These are phyloP conservation scores for Sungouiozyma intestinalis DNA, from an alignment of 805 yeast genomes.

Conservation along the genomic window DNA sequence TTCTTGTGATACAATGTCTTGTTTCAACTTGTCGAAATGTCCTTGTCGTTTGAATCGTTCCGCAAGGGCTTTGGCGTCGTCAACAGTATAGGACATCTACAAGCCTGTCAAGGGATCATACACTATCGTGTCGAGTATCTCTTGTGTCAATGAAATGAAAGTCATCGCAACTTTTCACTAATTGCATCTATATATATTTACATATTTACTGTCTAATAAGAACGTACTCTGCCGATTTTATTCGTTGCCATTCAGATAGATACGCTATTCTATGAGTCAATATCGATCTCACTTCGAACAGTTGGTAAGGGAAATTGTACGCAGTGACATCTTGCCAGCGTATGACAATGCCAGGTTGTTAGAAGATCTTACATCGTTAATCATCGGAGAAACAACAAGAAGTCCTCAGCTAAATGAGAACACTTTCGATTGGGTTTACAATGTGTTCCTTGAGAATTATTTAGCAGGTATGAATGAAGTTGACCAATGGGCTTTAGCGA, in stretches of 20 bases:
- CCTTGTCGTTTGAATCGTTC: slow-evolving; percentile 27
- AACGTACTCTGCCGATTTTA: too few relatives aligned
- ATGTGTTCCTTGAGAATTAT: neutral
- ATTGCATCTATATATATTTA: too few relatives aligned
- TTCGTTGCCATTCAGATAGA: too few relatives aligned
- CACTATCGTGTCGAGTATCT: too few relatives aligned
- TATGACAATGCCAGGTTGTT: neutral
- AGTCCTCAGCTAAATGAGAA: neutral
- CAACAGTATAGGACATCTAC: slow-evolving; percentile 3
- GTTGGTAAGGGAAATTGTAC: neutral
- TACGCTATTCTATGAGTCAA: neutral
- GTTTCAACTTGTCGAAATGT: slow-evolving; percentile 24
- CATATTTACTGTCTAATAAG: too few relatives aligned
- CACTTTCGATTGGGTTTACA: neutral
- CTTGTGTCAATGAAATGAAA: too few relatives aligned
- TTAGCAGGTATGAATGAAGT: neutral
- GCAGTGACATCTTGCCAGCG: neutral
- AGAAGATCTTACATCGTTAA: neutral
- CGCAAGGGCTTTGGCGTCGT: slow-evolving; percentile 20
- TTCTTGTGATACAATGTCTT: slow-evolving; percentile 14
- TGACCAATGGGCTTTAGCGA: neutral
- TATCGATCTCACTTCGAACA: neutral
- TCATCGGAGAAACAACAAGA: neutral
- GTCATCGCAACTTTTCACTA: too few relatives aligned
- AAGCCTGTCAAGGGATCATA: too few relatives aligned